Base-by-base conservation (phyloP, 306 rosid genomes). In the Clitoria ternatea region DNA sequence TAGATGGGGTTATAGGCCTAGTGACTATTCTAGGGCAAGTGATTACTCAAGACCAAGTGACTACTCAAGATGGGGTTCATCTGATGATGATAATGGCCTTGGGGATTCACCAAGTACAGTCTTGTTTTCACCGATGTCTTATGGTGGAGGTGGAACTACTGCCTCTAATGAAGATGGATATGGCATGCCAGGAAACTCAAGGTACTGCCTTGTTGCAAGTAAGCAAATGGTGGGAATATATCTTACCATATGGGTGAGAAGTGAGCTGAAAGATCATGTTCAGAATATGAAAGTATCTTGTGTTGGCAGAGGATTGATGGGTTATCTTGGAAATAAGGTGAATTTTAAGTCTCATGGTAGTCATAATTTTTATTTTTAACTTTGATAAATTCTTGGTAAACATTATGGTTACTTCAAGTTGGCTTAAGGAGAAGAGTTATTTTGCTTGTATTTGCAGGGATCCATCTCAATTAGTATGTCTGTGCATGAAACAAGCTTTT, bases 171-270 rank as follows among this genome's bases (percentile, higher is more conserved):
- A 90, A 44, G 97, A 87, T 44, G 97, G 96, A 69, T 82, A 80
- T 75, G 73, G 86, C 77, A 86, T 89, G 85, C 94, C 89, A 4
- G 96, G 88, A 75, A 82, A 73, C 70, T 89, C 96, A 8, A 87
- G 96, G 77, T 95, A 95, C 83, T 91, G 97, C 84, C 89, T 95
- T 43, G 99, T 91, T 62, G 97, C 96, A 14, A 91, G 97, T 76
- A 95, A 95, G 82, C 99, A 95, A 86, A 95, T 95, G 99, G 99
- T 95, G 70, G 97, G 99, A 63, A 88, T 95, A 81, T 95, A 83
- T 77, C 99, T 95, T 72, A 95, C 97, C 35, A 74, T 95, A 35
- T 95, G 99, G 99, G 99, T 95, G 50, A 89, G 83, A 83, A 84
- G 97, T 75, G 97, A 95, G 32, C 69, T 91, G 62, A 87, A 89